phyloP scores from a whole-genome alignment of 2,329 filamentous ascomycete genomes.

The Calonectria honghensis region DNA sequence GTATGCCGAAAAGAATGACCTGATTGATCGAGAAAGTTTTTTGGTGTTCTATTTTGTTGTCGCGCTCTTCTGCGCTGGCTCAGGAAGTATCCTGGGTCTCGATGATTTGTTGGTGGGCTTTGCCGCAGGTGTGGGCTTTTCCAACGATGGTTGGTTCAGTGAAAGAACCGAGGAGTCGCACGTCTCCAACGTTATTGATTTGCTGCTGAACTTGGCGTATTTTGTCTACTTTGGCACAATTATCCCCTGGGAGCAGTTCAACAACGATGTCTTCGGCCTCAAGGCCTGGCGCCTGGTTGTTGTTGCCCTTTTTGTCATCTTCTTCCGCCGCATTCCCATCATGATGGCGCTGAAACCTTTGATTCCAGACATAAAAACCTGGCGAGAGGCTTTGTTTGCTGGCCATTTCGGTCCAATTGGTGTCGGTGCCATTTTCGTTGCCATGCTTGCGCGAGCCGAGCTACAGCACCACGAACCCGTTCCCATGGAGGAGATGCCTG shows the following conservation, averaged over 20 bases:
- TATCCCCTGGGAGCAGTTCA: slow-evolving; percentile 96
- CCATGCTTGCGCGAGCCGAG: slow-evolving; percentile 94
- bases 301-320: slow-evolving; percentile 92
- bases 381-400: slow-evolving; percentile 96
- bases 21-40: slow-evolving; percentile 97
- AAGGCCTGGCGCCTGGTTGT: slow-evolving; percentile 94
- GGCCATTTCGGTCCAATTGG: slow-evolving; percentile 99
- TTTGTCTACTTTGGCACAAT: slow-evolving; percentile 99
- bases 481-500: slow-evolving; percentile 79
- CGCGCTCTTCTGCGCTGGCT: slow-evolving; percentile 95
- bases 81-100: slow-evolving; percentile 91
- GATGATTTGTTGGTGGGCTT: slow-evolving; percentile 97
- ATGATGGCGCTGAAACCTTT: slow-evolving; percentile 94
- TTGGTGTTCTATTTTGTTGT: slow-evolving; percentile 99
- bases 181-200: slow-evolving; percentile 98
- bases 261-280: slow-evolving; percentile 82
- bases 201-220: slow-evolving; percentile 96
- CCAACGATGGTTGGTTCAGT: slow-evolving; percentile 98
- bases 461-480: slow-evolving; percentile 85
- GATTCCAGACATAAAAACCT: slow-evolving; percentile 98
- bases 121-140: slow-evolving; percentile 97
- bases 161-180: slow-evolving; percentile 99
- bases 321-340: slow-evolving; percentile 96
- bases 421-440: slow-evolving; percentile 96
- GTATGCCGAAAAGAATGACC: slow-evolving; percentile 85